These are phyloP conservation scores for Xerocomellus intermedius DNA, from an alignment of 768 basidiomycete species.

Conservation along the genomic window DNA sequence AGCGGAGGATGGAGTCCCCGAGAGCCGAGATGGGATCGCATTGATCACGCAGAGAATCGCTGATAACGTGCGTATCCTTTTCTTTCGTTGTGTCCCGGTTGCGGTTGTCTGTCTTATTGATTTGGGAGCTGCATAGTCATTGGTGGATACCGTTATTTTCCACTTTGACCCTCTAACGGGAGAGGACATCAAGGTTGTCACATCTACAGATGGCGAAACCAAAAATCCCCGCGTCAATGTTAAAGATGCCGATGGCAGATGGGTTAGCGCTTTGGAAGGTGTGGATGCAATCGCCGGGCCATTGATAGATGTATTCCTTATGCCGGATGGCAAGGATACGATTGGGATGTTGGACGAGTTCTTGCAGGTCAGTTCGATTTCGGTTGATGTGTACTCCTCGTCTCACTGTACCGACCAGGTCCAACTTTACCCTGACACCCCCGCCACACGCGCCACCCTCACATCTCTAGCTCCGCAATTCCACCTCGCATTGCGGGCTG, in stretches of 20 bases:
- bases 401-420: slow-evolving; percentile 38
- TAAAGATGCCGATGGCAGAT: slow-evolving; percentile 8
- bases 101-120: slow-evolving; percentile 9
- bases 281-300: slow-evolving; percentile 59
- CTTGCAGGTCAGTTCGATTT: slow-evolving; percentile 54
- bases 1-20: background rate
- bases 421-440: slow-evolving; percentile 65
- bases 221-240: background rate
- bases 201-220: slow-evolving; percentile 5
- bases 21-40: slow-evolving; percentile 48
- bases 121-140: slow-evolving; percentile 37
- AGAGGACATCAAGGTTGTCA: slow-evolving; percentile 43
- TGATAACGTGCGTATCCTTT: slow-evolving; percentile 50
- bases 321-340: slow-evolving; percentile 46
- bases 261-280: slow-evolving; percentile 50
- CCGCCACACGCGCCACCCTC: slow-evolving; percentile 44
- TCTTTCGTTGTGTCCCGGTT: background rate
- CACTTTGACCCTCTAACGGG: slow-evolving; percentile 80
- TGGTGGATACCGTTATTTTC: slow-evolving; percentile 72
- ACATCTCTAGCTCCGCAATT: slow-evolving; percentile 42
- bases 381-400: too few relatives aligned
- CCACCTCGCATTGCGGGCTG: slow-evolving; percentile 56
- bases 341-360: slow-evolving; percentile 73
- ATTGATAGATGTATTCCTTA: slow-evolving; percentile 54
- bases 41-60: slow-evolving; percentile 61